These are phyloP conservation scores for Rhododendron henanense DNA, from an alignment of 148 eudicot species.

Conservation along the genomic window DNA sequence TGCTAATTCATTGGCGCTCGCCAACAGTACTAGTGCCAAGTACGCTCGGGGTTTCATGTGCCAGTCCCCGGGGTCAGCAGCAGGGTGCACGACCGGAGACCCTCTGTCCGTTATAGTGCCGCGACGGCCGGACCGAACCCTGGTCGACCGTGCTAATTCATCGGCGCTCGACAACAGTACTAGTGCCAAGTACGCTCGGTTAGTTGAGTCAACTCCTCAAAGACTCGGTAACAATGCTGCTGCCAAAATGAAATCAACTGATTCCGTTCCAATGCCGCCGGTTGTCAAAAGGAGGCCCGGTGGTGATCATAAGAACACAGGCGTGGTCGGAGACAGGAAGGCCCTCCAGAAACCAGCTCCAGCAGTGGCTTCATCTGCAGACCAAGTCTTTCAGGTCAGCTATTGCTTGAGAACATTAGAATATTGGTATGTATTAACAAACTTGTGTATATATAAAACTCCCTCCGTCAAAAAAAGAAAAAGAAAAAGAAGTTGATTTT, in stretches of 20 bases:
- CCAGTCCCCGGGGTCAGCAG: slow-evolving; percentile 36
- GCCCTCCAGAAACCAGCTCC: slow-evolving; percentile 11
- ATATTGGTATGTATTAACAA: no score
- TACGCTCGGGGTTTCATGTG: slow-evolving; percentile 37
- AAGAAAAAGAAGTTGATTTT: no score
- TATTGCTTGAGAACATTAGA: no score
- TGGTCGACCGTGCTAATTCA: slow-evolving; percentile 18
- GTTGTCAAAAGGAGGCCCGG: neutral
- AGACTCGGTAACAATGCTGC: slow-evolving; percentile 1
- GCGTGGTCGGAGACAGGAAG: neutral
- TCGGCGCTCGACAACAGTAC: slow-evolving; percentile 13
- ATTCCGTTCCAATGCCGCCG: neutral
- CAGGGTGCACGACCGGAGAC: slow-evolving; percentile 37
- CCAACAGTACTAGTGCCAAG: slow-evolving; percentile 3
- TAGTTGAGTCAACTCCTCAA: slow-evolving; percentile 3
- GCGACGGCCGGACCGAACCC: slow-evolving; percentile 9
- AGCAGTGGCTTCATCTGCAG: slow-evolving; percentile 7
- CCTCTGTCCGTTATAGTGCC: slow-evolving; percentile 41
- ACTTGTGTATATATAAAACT: no score
- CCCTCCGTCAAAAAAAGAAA: no score
- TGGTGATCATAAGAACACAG: neutral
- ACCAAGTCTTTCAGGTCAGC: slow-evolving; percentile 41
- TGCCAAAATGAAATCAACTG: slow-evolving; percentile 15
- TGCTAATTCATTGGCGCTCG: slow-evolving; percentile 17
- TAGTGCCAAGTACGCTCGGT: slow-evolving; percentile 18